A percentile compares a stretch with the other conserved stretches of the same genome.
phyloP scores from a whole-genome alignment of 768 basidiomycete species.

The Kondoa malvinella region DNA sequence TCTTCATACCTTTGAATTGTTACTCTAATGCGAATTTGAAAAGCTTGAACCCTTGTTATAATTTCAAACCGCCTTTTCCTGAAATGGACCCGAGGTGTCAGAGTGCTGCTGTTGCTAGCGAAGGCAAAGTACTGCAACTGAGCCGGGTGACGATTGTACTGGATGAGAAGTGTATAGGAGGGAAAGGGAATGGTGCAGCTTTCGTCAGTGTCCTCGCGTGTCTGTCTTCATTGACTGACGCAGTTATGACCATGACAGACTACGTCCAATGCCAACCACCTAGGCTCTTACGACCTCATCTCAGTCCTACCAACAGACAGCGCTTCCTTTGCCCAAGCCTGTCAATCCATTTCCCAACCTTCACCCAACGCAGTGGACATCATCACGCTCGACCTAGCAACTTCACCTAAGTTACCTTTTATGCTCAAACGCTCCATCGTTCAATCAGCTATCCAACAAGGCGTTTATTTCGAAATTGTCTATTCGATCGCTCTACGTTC shows the following conservation, averaged over 20 bases:
- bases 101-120: constrained; percentile 35
- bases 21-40: constrained; percentile 38
- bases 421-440: constrained; percentile 67
- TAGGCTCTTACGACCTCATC: constrained; percentile 57
- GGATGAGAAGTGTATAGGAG: constrained; percentile 46
- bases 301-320: constrained; percentile 57
- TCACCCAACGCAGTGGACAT: constrained; percentile 62
- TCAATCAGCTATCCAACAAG: constrained; percentile 62
- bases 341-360: constrained; percentile 58
- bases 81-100: constrained; percentile 38
- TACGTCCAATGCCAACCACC: constrained; percentile 47
- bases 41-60: constrained; percentile 40
- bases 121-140: constrained; percentile 44
- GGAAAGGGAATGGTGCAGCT: constrained; percentile 71
- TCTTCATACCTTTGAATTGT: constrained; percentile 51
- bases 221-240: neutral
- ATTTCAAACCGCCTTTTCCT: constrained; percentile 15
- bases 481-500: constrained; percentile 49
- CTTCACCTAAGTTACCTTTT: constrained; percentile 55
- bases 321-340: constrained; percentile 56
- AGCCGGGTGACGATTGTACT: constrained; percentile 65
- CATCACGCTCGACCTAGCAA: constrained; percentile 57
- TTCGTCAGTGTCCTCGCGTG: constrained; percentile 24
- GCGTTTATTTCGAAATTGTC: constrained; percentile 63
- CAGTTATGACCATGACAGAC: constrained; percentile 37